Base-by-base conservation (phyloP, 2,329 filamentous ascomycete genomes). In the Colletotrichum brevisporum region DNA sequence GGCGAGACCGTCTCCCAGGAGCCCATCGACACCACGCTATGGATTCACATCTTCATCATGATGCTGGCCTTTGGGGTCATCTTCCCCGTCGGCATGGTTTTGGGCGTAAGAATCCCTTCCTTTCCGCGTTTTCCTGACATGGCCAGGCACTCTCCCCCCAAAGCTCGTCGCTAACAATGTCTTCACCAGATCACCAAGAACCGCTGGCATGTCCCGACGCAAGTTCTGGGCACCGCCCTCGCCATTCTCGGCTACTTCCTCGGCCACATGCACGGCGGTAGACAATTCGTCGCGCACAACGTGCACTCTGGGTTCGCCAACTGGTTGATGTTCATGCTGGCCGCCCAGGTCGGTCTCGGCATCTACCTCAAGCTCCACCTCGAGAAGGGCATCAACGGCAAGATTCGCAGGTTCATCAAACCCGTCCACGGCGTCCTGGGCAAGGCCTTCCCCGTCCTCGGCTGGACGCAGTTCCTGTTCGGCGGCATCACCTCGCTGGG, bases 401-500 rank as follows among this genome's bases (percentile, higher is more conserved):
- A 89, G 76, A 91, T 98, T 67, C 88, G 96, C 63, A 89, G 86
- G 68, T 83, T 90, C 59, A 85, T 95, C 53, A 91, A 95, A 6
- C 83, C 90, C 15, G 86, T 86, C 27, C 96, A 99, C 79, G 92
- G 93, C 24, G 80, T 98, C 65, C 81, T 97, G 47, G 96, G 96
- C 73, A 98, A 97, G 81, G 82, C 89, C 2, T 92, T 99, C 85
- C 96, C 96, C 1, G 82, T 98, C 3, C 86, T 94, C 1, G 89
- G 92, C 27, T 99, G 96, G 96, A 87, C 91, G 6, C 96, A 99
- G 83, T 97, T 99, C 90, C 79, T 99, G 6, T 97, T 99, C 80
- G 96, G 96, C 58, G 96, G 94, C 47, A 98, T 99, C 76, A 95
- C 95, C 0, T 87, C 93, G 4, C 85, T 97, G 64, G 96, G 96